A percentile compares a stretch with the other conserved stretches of the same genome.
phyloP scores from a whole-genome alignment of 768 basidiomycete genomes.

The Mrakia hoshinonis region DNA sequence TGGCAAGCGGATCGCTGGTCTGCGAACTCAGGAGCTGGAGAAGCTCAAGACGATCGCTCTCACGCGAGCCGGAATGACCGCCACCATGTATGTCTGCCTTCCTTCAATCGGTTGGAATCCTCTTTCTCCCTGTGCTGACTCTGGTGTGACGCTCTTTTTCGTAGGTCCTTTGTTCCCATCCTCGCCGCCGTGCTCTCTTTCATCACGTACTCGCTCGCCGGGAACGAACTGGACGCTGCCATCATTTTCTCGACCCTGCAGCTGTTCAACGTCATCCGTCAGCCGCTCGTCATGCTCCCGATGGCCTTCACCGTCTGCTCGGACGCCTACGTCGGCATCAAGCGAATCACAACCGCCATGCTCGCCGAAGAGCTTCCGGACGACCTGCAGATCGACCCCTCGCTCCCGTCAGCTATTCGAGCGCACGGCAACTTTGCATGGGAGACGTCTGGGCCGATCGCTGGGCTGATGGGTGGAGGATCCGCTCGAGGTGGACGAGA shows the following conservation, averaged over 20 bases:
- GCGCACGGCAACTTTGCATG: slow-evolving; percentile 27
- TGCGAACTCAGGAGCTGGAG: slow-evolving; percentile 35
- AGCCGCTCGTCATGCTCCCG: slow-evolving; percentile 35
- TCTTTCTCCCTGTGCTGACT: background rate
- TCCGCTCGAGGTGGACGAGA: slow-evolving; percentile 24
- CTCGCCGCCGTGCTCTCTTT: slow-evolving; percentile 46
- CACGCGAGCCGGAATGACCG: slow-evolving; percentile 34
- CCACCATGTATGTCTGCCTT: slow-evolving; percentile 26
- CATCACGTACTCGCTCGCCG: slow-evolving; percentile 57
- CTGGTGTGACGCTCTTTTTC: background rate
- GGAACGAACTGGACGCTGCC: slow-evolving; percentile 51
- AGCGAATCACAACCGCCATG: slow-evolving; percentile 48
- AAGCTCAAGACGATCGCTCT: slow-evolving; percentile 33
- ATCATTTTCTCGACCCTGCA: slow-evolving; percentile 54
- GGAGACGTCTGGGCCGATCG: slow-evolving; percentile 11
- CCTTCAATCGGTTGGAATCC: slow-evolving; percentile 35
- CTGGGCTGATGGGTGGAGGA: slow-evolving; percentile 6
- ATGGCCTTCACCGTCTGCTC: slow-evolving; percentile 39
- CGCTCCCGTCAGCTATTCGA: slow-evolving; percentile 6
- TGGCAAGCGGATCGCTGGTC: slow-evolving; percentile 30
- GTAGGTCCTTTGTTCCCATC: background rate
- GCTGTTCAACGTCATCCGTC: slow-evolving; percentile 47
- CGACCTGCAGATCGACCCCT: slow-evolving; percentile 46
- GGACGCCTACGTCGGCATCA: slow-evolving; percentile 50
- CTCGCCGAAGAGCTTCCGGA: slow-evolving; percentile 52